Percentiles rank a stretch among this genome's conserved stretches.
phyloP scores from a whole-genome alignment of 495 filamentous ascomycete species.

The Penicillium cosmopolitanum region DNA sequence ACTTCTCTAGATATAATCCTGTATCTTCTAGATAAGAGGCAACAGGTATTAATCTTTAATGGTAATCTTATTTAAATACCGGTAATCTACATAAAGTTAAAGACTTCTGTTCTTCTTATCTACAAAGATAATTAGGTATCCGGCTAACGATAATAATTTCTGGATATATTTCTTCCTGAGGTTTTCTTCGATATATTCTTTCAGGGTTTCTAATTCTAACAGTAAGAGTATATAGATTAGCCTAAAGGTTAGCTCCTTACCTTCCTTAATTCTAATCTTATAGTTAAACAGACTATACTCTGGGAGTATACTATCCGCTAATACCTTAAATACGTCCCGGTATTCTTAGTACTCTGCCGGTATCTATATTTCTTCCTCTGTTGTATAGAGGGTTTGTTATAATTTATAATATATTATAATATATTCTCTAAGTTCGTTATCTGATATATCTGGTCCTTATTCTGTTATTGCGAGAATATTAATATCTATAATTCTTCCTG shows the following conservation, averaged over 20 bases:
- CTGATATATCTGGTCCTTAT: too few species aligned
- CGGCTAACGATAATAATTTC: constrained; percentile 14
- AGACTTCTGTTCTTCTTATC: constrained; percentile 22
- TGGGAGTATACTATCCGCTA: too few species aligned
- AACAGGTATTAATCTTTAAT: constrained; percentile 26
- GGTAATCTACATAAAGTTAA: constrained; percentile 26
- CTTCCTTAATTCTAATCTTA: not conserved
- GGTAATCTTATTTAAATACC: constrained; percentile 23
- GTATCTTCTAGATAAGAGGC: constrained; percentile 18
- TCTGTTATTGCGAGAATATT: too few species aligned
- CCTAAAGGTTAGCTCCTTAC: not conserved
- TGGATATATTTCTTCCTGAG: constrained; percentile 17
- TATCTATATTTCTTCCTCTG: too few species aligned
- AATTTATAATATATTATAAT: too few species aligned
- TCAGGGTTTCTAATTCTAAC: not conserved
- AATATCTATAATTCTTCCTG: too few species aligned
- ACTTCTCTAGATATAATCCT: constrained; percentile 17
- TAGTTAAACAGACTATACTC: too few species aligned
- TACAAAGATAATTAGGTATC: constrained; percentile 21
- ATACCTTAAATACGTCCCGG: too few species aligned
- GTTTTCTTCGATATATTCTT: constrained; percentile 27
- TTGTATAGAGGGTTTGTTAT: too few species aligned
- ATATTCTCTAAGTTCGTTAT: too few species aligned
- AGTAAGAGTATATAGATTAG: not conserved
- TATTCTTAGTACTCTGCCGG: too few species aligned